Conservation (phyloP, 2,329 filamentous ascomycete species). For the Cytospora mali region DNA sequence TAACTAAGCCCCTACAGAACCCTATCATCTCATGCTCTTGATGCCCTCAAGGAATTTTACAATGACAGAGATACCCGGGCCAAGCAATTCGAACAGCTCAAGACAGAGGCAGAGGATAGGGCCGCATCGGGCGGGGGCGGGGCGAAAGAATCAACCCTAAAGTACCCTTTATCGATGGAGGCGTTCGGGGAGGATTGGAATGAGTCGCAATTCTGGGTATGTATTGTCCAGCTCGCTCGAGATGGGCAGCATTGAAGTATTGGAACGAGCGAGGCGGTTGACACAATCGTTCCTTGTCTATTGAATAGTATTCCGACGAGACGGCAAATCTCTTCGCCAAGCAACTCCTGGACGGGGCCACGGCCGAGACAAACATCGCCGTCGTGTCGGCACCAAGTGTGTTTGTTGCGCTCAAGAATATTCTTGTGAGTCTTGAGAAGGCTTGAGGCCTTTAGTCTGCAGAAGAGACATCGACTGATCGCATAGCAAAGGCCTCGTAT, state of each 20-base stretch:
- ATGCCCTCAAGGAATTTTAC: constrained; percentile 74
- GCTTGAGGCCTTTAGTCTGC: background rate
- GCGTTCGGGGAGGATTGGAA: constrained; percentile 82
- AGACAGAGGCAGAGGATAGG: constrained; percentile 60
- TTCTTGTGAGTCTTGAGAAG: constrained; percentile 51
- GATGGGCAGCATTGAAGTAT: background rate
- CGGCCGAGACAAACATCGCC: constrained; percentile 60
- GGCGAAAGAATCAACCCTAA: constrained; percentile 17
- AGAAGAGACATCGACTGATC: constrained; percentile 24
- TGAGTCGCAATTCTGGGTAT: constrained; percentile 80
- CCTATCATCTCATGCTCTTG: constrained; percentile 67
- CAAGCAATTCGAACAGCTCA: constrained; percentile 69
- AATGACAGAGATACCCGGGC: constrained; percentile 68
- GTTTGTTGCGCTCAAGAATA: constrained; percentile 75
- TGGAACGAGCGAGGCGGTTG: background rate
- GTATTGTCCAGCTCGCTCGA: constrained; percentile 31
- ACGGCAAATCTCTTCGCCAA: constrained; percentile 67
- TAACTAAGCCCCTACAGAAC: constrained; percentile 44
- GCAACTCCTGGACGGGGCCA: constrained; percentile 65
- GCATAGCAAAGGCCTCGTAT: constrained; percentile 20
- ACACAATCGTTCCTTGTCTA: background rate
- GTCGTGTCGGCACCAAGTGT: constrained; percentile 76
- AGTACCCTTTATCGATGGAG: constrained; percentile 59
- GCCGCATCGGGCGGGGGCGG: constrained; percentile 24
- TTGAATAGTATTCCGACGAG: constrained; percentile 73